Evolutionary conservation across 2,329 filamentous ascomycete genomes (phyloP), one percentile per base, ranked within the genome.

Genomic region (Polytolypa hystricis): DNA sequence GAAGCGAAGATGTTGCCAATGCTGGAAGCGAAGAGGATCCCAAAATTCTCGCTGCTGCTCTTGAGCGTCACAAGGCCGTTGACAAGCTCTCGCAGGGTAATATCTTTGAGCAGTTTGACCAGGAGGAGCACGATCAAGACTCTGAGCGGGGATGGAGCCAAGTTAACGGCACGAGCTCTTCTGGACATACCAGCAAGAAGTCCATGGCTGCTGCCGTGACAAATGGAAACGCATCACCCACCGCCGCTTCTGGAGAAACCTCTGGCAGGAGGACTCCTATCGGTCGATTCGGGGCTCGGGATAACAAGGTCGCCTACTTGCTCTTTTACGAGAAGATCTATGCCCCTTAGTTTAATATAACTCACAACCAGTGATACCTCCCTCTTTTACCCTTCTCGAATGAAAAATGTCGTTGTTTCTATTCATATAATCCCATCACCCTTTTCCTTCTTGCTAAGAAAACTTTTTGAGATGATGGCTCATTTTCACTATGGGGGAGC

Each of bases 271-370:
- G 62, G 60, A 76, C 59, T 44, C 66, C 56, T 69, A 75, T 62
- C 30, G 60, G 60, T 38, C 57, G 61, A 58, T 77, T 78, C 49
- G 70, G 70, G 12, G 61, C 83, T 54, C 85, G 84, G 61, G 89
- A 96, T 59, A 94, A 89, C 70, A 94, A 93, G 70, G 89, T 95
- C 40, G 91, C 91, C 3, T 98, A 98, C 62, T 76, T 98, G 47
- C 65, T 98, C 54, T 93, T 98, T 64, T 98, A 98, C 60, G 81
- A 95, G 65, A 77, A 77, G 51, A 74, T 91, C 32, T 37, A 39
- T 27, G 12, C 20, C 15, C n/a, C 21, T 25, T n/a, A n/a, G n/a
- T n/a, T n/a, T n/a, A n/a, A 32, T 14, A 5, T n/a, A 17, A 32
- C 17, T 32, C n/a, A n/a, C n/a, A n/a, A n/a, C n/a, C n/a, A n/a